Percentiles rank a stretch among this genome's conserved stretches.
Conservation (phyloP, 305 asterid genomes). For the Solanum hybrid region DNA sequence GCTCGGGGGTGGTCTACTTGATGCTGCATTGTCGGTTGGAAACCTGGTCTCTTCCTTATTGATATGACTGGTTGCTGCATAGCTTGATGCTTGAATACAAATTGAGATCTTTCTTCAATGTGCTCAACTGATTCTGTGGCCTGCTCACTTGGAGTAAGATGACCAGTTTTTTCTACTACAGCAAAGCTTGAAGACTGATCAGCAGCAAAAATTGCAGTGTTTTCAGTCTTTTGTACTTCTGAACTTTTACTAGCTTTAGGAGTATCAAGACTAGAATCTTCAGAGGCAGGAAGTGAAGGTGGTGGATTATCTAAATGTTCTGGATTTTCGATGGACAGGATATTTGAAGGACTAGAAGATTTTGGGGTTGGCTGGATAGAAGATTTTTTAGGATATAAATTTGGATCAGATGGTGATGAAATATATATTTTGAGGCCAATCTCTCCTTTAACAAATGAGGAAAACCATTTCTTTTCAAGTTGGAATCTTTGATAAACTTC, state of each 20-base stretch:
- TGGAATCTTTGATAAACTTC: slow-evolving; percentile 56
- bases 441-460: slow-evolving; percentile 45
- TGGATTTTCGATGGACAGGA: slow-evolving; percentile 6
- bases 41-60: slow-evolving; percentile 6
- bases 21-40: slow-evolving; percentile 31
- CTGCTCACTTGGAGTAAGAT: neutral
- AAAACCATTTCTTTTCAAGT: slow-evolving; percentile 41
- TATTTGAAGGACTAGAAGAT: slow-evolving; percentile 11
- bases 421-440: slow-evolving; percentile 57
- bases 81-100: slow-evolving; percentile 2
- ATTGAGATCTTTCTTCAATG: neutral
- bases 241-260: slow-evolving; percentile 8
- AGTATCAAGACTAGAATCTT: slow-evolving; percentile 3
- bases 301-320: slow-evolving; percentile 4
- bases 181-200: slow-evolving; percentile 8
- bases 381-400: slow-evolving; percentile 4
- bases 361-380: neutral
- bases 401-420: slow-evolving; percentile 25
- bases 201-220: neutral
- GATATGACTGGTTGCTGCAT: slow-evolving; percentile 6
- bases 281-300: slow-evolving; percentile 4
- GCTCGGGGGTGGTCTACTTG: slow-evolving; percentile 11
- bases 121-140: neutral
- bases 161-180: neutral
- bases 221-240: slow-evolving; percentile 6